phyloP scores from a whole-genome alignment of 345 rosid genomes.

The Gossypium mustelinum region DNA sequence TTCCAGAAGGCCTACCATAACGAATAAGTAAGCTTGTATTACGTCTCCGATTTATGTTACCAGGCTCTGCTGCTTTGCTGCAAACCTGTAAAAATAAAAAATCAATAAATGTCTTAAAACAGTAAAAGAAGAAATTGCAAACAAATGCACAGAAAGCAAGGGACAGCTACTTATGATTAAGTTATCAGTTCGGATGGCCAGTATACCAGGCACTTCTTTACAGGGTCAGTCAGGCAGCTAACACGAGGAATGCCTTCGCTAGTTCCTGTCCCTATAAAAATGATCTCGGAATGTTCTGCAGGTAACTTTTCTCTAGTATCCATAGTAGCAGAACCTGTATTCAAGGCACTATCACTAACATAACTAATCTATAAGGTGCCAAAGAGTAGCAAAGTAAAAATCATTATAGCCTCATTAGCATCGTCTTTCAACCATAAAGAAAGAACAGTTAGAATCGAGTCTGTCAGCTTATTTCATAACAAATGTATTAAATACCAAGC shows the following conservation, averaged over 20 bases:
- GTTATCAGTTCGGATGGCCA: not conserved
- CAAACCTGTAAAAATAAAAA: conserved; percentile 54
- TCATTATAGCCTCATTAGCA: not conserved
- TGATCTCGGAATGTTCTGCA: conserved; percentile 53
- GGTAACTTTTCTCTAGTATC: conserved; percentile 26
- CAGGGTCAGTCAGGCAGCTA: conserved; percentile 82
- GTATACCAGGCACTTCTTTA: conserved; percentile 71
- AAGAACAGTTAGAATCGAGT: not conserved
- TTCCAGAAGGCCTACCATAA: conserved; percentile 44
- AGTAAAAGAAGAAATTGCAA: conserved; percentile 1
- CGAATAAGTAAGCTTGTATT: conserved; percentile 80
- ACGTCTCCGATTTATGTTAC: conserved; percentile 68
- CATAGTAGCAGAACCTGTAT: conserved; percentile 37
- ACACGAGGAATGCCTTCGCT: conserved; percentile 97
- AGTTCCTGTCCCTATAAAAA: conserved; percentile 87
- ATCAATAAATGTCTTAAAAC: conserved; percentile 13
- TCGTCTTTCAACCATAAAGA: not conserved
- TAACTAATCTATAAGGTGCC: not conserved
- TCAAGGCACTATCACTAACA: conserved; percentile 16
- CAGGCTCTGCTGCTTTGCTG: conserved; percentile 67
- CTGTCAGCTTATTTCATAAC: not conserved
- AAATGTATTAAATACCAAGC: not conserved
- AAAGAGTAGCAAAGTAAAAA: not conserved
- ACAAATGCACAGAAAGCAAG: conserved; percentile 12
- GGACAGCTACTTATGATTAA: not conserved